A percentile compares a stretch with the other conserved stretches of the same genome.
Evolutionary conservation across 2,329 filamentous ascomycete genomes (phyloP).

Genomic region (Pseudocercospora eumusae): DNA sequence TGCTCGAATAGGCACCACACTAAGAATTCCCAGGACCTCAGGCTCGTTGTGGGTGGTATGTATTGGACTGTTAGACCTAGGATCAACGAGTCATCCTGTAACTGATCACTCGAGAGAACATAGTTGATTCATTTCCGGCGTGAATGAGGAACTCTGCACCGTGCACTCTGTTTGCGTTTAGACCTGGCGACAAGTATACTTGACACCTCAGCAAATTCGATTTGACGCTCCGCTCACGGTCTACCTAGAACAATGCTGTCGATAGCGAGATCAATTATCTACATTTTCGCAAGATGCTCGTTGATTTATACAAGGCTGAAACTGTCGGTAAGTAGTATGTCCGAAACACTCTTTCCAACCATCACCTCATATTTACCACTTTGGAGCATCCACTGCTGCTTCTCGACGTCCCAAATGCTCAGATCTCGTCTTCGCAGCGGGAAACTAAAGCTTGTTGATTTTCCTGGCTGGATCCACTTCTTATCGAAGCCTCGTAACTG

Average conservation of each 20-base stretch:
- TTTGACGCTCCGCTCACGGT: background rate
- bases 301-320: slow-evolving; percentile 3
- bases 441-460: slow-evolving; percentile 22
- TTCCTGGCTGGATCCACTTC: slow-evolving; percentile 31
- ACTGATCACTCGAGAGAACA: too few relatives aligned
- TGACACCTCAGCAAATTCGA: background rate
- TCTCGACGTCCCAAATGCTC: slow-evolving; percentile 26
- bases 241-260: background rate
- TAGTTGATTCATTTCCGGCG: too few relatives aligned
- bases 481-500: slow-evolving; percentile 47
- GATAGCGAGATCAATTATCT: background rate
- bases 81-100: too few relatives aligned
- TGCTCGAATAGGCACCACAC: too few relatives aligned
- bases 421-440: slow-evolving; percentile 28
- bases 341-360: slow-evolving; percentile 30
- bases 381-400: slow-evolving; percentile 29
- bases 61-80: too few relatives aligned
- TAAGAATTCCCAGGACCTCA: too few relatives aligned
- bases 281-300: background rate
- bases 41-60: too few relatives aligned
- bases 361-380: slow-evolving; percentile 31
- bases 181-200: background rate
- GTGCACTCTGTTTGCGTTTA: background rate
- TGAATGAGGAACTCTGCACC: background rate
- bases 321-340: slow-evolving; percentile 15